Evolutionary conservation across 2,329 filamentous ascomycete species (phyloP).

Genomic region (Fusarium clavum): DNA sequence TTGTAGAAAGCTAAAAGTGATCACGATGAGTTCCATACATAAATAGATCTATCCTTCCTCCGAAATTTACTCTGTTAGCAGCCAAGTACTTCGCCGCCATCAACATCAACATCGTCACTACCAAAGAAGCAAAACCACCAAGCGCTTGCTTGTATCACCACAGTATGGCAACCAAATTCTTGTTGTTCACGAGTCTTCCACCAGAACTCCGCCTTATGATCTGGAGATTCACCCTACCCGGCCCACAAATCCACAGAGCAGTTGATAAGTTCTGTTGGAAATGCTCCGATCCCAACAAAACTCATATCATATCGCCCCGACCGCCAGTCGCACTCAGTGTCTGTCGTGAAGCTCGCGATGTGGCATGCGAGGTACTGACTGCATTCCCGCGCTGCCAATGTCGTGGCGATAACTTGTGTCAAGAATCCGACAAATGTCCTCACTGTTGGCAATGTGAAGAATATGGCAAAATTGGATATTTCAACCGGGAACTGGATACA

Average conservation of each 20-base stretch:
- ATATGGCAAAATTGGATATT: background rate
- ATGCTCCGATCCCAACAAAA: too few relatives aligned
- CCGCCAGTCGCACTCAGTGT: background rate
- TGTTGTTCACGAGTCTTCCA: background rate
- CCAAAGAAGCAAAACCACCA: background rate
- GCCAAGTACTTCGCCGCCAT: background rate
- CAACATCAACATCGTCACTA: background rate
- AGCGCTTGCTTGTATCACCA: background rate
- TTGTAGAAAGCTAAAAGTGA: background rate
- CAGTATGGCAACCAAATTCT: background rate
- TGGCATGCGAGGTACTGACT: background rate
- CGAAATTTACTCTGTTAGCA: background rate
- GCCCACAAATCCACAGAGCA: background rate
- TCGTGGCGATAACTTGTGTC: background rate
- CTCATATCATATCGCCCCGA: background rate
- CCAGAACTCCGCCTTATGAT: background rate
- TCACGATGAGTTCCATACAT: accelerated
- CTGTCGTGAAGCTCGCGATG: background rate
- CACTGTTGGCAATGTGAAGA: background rate
- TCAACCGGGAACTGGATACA: background rate
- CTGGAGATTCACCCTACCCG: background rate
- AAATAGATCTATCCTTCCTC: background rate
- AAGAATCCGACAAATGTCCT: too few relatives aligned
- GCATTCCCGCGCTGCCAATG: background rate
- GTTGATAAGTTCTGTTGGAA: background rate